phyloP scores from a whole-genome alignment of 768 basidiomycete genomes.

The Tylopilus balloui region DNA sequence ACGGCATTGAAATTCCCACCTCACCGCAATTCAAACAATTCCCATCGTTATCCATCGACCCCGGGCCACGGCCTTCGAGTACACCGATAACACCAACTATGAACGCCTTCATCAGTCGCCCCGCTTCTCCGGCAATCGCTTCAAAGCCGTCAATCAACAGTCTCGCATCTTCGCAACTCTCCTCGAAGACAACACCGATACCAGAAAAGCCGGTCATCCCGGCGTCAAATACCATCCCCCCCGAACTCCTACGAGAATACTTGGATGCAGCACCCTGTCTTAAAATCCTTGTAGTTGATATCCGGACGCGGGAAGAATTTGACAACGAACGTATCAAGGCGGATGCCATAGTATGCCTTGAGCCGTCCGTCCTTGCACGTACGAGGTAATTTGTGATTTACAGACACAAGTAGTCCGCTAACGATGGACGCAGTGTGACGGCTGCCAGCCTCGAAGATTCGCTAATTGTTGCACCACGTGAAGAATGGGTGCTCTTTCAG shows the following conservation, averaged over 20 bases:
- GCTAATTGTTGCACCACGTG: slow-evolving; percentile 61
- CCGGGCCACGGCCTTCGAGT: slow-evolving; percentile 59
- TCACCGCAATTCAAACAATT: slow-evolving; percentile 34
- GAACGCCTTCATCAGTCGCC: slow-evolving; percentile 57
- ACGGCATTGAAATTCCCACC: slow-evolving; percentile 27
- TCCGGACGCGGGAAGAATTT: slow-evolving; percentile 75
- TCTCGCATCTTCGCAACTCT: slow-evolving; percentile 32
- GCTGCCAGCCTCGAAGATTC: slow-evolving; percentile 68
- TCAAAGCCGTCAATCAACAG: slow-evolving; percentile 41
- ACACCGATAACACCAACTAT: slow-evolving; percentile 60
- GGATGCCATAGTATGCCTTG: slow-evolving; percentile 74
- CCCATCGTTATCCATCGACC: slow-evolving; percentile 42
- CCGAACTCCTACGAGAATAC: slow-evolving; percentile 57
- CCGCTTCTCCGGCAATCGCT: slow-evolving; percentile 52
- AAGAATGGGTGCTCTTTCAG: slow-evolving; percentile 70
- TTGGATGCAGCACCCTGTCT: slow-evolving; percentile 42
- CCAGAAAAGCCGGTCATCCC: slow-evolving; percentile 48
- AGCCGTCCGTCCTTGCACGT: slow-evolving; percentile 71
- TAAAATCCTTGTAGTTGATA: slow-evolving; percentile 75
- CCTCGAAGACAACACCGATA: slow-evolving; percentile 27
- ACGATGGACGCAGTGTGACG: slow-evolving; percentile 48
- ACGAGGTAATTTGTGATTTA: slow-evolving; percentile 47
- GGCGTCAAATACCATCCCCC: slow-evolving; percentile 53
- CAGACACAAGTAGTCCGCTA: slow-evolving; percentile 4
- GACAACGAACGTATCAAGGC: slow-evolving; percentile 67